These are phyloP conservation scores for Rhodotorula sp. DNA, from an alignment of 1,284 basidiomycete species.

Conservation along the genomic window DNA sequence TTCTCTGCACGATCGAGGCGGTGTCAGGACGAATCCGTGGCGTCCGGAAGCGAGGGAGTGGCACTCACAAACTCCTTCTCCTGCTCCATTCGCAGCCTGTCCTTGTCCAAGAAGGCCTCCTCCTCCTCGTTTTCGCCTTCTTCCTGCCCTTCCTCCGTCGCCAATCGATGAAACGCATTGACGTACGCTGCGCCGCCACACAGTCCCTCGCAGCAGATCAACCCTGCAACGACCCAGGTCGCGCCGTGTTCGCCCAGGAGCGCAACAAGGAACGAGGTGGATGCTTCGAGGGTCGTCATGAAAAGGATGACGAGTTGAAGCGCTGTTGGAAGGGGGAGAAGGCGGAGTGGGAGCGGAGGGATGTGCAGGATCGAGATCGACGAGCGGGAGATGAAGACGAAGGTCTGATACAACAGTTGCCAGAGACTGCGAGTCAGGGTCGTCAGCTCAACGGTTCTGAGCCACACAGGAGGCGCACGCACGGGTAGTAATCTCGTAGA, in stretches of 20 bases:
- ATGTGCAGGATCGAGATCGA: constrained; percentile 78
- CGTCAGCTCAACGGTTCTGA: background rate
- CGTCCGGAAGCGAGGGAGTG: background rate
- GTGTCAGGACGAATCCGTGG: too few species aligned
- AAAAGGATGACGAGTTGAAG: constrained; percentile 42
- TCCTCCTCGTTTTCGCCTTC: constrained; percentile 4
- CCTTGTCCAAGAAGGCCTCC: background rate
- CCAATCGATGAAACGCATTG: constrained; percentile 40
- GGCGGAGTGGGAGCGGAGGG: constrained; percentile 69
- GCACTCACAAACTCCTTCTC: constrained; percentile 38
- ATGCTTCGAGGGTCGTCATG: constrained; percentile 33
- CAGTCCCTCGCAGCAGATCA: constrained; percentile 43
- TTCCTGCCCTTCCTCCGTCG: constrained; percentile 28
- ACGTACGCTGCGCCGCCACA: constrained; percentile 44
- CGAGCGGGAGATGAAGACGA: constrained; percentile 93
- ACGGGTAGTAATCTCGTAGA: constrained; percentile 91
- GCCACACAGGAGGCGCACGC: constrained; percentile 60
- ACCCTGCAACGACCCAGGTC: constrained; percentile 20
- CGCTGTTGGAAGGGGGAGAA: constrained; percentile 65
- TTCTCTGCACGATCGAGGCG: background rate
- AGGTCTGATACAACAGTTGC: constrained; percentile 61
- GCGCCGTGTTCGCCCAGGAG: constrained; percentile 36
- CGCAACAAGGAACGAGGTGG: constrained; percentile 18
- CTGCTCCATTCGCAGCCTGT: constrained; percentile 9
- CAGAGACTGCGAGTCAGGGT: constrained; percentile 37